Base-by-base conservation (phyloP, 1,284 basidiomycete species). In the Blastosporella zonata region DNA sequence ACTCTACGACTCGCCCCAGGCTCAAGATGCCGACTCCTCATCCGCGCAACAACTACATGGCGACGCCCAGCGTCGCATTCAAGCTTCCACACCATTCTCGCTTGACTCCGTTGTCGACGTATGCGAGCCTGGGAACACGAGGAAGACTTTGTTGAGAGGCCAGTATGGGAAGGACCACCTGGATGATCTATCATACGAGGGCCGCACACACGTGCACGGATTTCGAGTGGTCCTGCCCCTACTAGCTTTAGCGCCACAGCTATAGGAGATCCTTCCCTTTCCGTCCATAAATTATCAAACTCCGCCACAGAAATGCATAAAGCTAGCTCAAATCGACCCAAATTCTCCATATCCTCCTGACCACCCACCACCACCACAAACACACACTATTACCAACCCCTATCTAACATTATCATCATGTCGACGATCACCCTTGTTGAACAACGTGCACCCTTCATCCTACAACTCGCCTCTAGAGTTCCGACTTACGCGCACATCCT, bases 1-100 rank as follows among this genome's bases (percentile, higher is more conserved):
- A 90, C 61, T 87, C 86, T 2, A 85, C 81, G 2, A 70, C 84
- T 1, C 78, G 86, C n/a, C 87, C 87, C 0, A 77, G 84, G 4
- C 70, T 85, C 55, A 79, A 77, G 48, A 65, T 75, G 45, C 73
- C 78, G 8, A 87, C 86, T 1, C 87, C 87, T 15, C 82, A 85
- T 63, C 82, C 80, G 4, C 71, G 74, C 17, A 66, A 67, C 44
- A 67, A 65, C 21, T 67, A 63, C 23, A 50, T 62, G 13, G 58
- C 60, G 7, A 68, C 68, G 12, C 64, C 68, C 3, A 67, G 64
- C 37, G 63, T 64, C 6, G 64, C 62, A n/a, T n/a, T n/a, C n/a
- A n/a, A n/a, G n/a, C n/a, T n/a, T n/a, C n/a, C n/a, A n/a, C n/a
- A n/a, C n/a, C n/a, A n/a, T n/a, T n/a, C n/a, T n/a, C n/a, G n/a